phyloP scores from a whole-genome alignment of 2,329 filamentous ascomycete genomes.

The Botrytis medusae region DNA sequence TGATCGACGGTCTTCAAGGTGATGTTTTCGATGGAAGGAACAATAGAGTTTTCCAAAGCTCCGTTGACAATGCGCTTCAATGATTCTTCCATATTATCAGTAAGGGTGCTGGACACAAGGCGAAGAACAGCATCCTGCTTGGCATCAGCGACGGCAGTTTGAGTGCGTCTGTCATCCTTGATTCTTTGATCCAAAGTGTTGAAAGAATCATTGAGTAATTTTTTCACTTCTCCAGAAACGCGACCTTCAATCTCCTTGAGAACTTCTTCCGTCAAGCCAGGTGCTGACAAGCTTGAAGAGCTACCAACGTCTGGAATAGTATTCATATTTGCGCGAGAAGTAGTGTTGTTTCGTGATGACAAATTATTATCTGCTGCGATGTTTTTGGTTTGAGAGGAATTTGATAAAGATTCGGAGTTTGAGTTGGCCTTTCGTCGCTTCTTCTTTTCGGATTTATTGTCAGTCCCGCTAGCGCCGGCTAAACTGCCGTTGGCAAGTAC shows the following conservation, averaged over 20 bases:
- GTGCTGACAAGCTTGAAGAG: slow-evolving; percentile 22
- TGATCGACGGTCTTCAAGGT: slow-evolving; percentile 61
- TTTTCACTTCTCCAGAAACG: slow-evolving; percentile 49
- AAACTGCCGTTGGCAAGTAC: slow-evolving; percentile 33
- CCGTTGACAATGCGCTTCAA: slow-evolving; percentile 54
- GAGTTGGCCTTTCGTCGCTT: slow-evolving; percentile 69
- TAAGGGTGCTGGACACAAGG: slow-evolving; percentile 65
- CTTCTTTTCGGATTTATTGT: slow-evolving; percentile 61
- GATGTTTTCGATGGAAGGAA: slow-evolving; percentile 71
- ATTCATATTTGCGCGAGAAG: slow-evolving; percentile 30
- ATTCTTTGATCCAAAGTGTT: slow-evolving; percentile 62
- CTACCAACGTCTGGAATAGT: slow-evolving; percentile 24
- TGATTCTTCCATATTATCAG: slow-evolving; percentile 62
- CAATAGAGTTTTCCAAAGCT: slow-evolving; percentile 67
- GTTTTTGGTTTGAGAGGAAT: slow-evolving; percentile 34
- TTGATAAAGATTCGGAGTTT: slow-evolving; percentile 31
- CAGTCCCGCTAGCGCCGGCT: slow-evolving; percentile 40
- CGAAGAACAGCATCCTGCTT: slow-evolving; percentile 69
- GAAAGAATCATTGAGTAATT: slow-evolving; percentile 56
- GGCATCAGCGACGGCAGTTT: slow-evolving; percentile 61
- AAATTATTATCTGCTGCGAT: slow-evolving; percentile 39
- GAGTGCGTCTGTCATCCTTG: slow-evolving; percentile 65
- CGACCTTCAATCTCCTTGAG: slow-evolving; percentile 50
- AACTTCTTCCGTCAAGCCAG: slow-evolving; percentile 45
- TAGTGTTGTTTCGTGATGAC: slow-evolving; percentile 33